Evolutionary conservation across 805 yeast species (phyloP), one percentile per base, ranked within the genome.

Genomic region (Sugiyamaella smithiae): DNA sequence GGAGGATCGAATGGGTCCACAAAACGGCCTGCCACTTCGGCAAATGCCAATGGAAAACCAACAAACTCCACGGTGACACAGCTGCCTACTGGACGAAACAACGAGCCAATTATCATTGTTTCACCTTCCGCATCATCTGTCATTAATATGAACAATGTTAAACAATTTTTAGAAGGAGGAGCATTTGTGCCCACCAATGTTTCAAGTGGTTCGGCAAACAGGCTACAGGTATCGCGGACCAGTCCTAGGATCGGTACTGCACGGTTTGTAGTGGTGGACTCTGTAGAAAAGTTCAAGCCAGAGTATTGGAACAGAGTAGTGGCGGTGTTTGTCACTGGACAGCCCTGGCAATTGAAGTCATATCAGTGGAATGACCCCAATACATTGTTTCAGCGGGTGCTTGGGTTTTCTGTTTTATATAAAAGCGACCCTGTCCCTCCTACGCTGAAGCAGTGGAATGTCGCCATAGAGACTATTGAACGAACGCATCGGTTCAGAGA

Each of bases 271-370:
- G 85, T 93, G 48, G 97, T 90, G 26, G 95, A 88, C 63, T 85
- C 87, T 49, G 88, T 89, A 4, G 95, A 89, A 46, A 78, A 82
- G 68, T 85, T 85, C 68, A 91, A 90, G 64, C 95, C 96, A 2
- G 98, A 93, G 65, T 88, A 93, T 68, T 93, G 99, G 99, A 95
- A 88, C 62, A 78, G 99, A 51, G 97, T 93, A 1, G 87, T 91
- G 43, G 97, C 96, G 0, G 86, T 93, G 32, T 84, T 93, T 70
- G 91, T 97, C 14, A 91, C 97, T 8, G 99, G 99, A 9, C 99
- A 93, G 70, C 75, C 83, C 47, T 93, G 99, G 99, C 99, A 93
- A 69, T 88, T 93, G 69, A 80, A 86, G 62, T 80, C 82, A 59
- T 93, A 91, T 68, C 85, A 84, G 63, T 85, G 89, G 81, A 75